A percentile compares a stretch with the other conserved stretches of the same genome.
Conservation (phyloP, 495 filamentous ascomycete species). For the Elasticomyces elasticus region DNA sequence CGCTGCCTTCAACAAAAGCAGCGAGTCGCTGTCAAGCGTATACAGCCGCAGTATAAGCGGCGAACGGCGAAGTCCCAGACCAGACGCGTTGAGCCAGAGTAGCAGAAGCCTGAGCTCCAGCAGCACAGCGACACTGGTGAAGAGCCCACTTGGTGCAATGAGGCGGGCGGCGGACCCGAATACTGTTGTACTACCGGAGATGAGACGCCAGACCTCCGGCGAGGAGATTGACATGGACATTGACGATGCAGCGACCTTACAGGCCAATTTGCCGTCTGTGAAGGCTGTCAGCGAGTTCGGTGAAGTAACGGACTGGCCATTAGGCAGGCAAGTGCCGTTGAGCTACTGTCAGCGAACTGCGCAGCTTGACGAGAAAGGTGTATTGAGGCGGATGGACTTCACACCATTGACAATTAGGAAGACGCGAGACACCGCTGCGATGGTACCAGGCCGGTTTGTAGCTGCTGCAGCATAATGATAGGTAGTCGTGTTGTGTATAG, state of each 20-base stretch:
- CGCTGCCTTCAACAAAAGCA: conserved; percentile 3
- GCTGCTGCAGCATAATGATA: not conserved
- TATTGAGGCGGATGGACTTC: conserved; percentile 4
- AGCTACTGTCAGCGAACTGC: not conserved
- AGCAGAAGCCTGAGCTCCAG: conserved; percentile 6
- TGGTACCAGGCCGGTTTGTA: not conserved
- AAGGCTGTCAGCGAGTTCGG: conserved; percentile 6
- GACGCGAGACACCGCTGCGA: not conserved
- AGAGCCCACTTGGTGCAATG: conserved; percentile 9
- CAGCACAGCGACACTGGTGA: conserved; percentile 5
- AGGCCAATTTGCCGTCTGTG: conserved; percentile 3
- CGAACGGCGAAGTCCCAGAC: not conserved
- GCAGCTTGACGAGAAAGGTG: not conserved
- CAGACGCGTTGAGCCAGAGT: not conserved
- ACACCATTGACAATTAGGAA: conserved; percentile 2
- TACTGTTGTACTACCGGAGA: not conserved
- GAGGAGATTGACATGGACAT: conserved; percentile 6
- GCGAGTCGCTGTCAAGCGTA: conserved; percentile 15
- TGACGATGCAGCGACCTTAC: conserved; percentile 13
- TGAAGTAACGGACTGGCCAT: not conserved
- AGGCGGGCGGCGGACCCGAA: conserved; percentile 3
- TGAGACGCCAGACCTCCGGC: not conserved
- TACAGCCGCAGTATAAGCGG: conserved; percentile 15
- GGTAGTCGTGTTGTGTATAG: no score
- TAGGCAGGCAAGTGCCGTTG: not conserved